Base-by-base conservation (phyloP, 371 early-diverging fungal genomes). In the Entomophthora muscae region DNA sequence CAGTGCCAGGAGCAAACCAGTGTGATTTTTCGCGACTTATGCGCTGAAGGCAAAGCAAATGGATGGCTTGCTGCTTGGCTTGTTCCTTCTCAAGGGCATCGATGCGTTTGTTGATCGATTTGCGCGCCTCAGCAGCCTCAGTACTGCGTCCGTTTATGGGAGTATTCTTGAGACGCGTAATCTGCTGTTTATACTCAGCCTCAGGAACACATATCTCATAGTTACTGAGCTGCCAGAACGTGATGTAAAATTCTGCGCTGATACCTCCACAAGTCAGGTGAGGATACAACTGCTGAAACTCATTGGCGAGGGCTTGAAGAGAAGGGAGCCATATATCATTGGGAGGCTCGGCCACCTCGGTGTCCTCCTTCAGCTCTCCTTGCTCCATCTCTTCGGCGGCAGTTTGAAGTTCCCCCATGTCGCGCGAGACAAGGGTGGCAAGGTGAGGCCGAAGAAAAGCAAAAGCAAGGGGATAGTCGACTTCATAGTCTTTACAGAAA, bases 141-240 rank as follows among this genome's bases (percentile, higher is more conserved):
- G 63, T 1, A 5, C 42, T 17, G 17, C 42, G 42, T 17, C 17
- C 42, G 5, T 42, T 5, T 10, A 17, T 5, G 17, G 10, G 42
- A 42, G 42, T 5, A 5, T 5, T 17, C n/a, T 51, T 12, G 61
- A 29, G 32, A 64, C 52, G 30, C 76, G 72, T 73, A 32, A 89
- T 85, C 53, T 90, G 86, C 3, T 75, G 72, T 53, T 76, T 66
- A 74, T 94, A 94, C 64, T 83, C 79, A 0, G 68, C 71, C 28
- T 69, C 70, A 7, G 95, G 95, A 13, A 87, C 82, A 60, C 78
- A 73, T 5, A 93, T 86, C 67, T 95, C 95, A 67, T 89, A 86
- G 0, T 89, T 67, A 1, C 78, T 72, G 32, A 95, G 70, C 57
- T 85, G 83, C 94, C 93, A 94, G 66, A 94, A 95, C 0, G 84